Percentiles rank a stretch among this genome's conserved stretches.
These are phyloP conservation scores for Dactylorhiza incarnata DNA, from an alignment of 106 monocot species.

Conservation along the genomic window DNA sequence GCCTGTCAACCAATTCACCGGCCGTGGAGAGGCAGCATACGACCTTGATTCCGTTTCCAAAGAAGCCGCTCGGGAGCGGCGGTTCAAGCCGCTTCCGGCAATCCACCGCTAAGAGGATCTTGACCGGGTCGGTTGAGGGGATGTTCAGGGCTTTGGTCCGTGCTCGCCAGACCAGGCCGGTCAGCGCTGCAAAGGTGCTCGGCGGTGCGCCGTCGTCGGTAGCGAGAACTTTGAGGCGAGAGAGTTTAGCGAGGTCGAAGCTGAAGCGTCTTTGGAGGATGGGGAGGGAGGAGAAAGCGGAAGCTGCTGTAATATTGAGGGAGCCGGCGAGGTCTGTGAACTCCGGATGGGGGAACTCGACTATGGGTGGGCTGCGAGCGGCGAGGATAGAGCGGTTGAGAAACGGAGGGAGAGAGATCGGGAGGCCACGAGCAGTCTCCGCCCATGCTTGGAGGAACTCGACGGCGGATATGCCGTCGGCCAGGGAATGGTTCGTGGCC, in stretches of 20 bases:
- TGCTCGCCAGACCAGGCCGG: conserved; percentile 36
- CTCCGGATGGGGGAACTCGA: conserved; percentile 20
- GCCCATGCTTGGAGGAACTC: conserved; percentile 50
- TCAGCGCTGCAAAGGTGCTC: conserved; percentile 24
- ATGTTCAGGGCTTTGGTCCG: conserved; percentile 22
- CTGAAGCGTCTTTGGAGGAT: conserved; percentile 25
- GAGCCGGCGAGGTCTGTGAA: background rate
- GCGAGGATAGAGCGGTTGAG: conserved; percentile 28
- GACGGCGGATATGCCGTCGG: conserved; percentile 33
- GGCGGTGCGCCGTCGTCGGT: background rate
- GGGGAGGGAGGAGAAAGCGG: background rate
- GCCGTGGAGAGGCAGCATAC: conserved; percentile 18
- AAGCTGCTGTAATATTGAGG: background rate
- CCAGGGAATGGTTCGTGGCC: conserved; percentile 43
- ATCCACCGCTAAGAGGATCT: conserved; percentile 51
- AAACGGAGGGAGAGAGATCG: conserved; percentile 28
- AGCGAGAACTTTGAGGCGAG: conserved; percentile 9
- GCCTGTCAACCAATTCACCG: conserved; percentile 21
- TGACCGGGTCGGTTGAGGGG: conserved; percentile 15
- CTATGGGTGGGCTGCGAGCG: conserved; percentile 12
- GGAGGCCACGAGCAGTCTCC: conserved; percentile 21
- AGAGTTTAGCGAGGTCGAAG: conserved; percentile 25
- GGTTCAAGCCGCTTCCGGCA: conserved; percentile 26
- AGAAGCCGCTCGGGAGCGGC: conserved; percentile 38
- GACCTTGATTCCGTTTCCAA: conserved; percentile 45